Evolutionary conservation across 768 basidiomycete genomes (phyloP), one percentile per base, ranked within the genome.

Genomic region (Rhizopogon sp.): DNA sequence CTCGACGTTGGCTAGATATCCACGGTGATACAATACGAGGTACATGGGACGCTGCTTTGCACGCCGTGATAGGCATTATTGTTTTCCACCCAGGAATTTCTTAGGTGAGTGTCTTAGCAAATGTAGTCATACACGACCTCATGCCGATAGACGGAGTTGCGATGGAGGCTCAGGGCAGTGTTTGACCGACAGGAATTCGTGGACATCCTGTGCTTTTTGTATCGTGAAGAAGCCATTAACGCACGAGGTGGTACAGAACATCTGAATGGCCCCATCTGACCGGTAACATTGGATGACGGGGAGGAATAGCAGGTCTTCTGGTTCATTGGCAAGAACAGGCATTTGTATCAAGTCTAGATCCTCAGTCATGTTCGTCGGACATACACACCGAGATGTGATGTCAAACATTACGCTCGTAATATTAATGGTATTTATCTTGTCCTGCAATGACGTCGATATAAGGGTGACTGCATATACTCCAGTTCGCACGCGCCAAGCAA

Each of bases 1-100:
- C n/a, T n/a, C n/a, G n/a, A n/a, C n/a, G n/a, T n/a, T 92, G 90
- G 90, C 69, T 89, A 40, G 87, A 90, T 64, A 79, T 90, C 53
- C 72, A 73, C 16, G 90, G 90, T 3, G 61, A 62, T 14, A 82
- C 74, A 61, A 71, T 90, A 37, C 65, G 70, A 9, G 82, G 84
- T 54, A 76, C 79, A 39, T 93, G 90, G 90, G 77, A 81, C 53
- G 80, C 86, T 17, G 89, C 83, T 7, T 63, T 86, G 43, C 76
- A 81, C 59, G 85, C 88, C 6, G 82, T 90, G 43, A 77, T 85
- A 51, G 81, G 87, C 7, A 68, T 83, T 25, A 65, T 92, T 39
- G 68, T 87, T 40, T 82, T 87, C 57, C 79, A 84, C 57, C 89
- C 90, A 22, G 90, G 90, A 3, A 80, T 90, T 51, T 76, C 82